Evolutionary conservation across 2,329 filamentous ascomycete species (phyloP).

Genomic region (Dothistroma pini): DNA sequence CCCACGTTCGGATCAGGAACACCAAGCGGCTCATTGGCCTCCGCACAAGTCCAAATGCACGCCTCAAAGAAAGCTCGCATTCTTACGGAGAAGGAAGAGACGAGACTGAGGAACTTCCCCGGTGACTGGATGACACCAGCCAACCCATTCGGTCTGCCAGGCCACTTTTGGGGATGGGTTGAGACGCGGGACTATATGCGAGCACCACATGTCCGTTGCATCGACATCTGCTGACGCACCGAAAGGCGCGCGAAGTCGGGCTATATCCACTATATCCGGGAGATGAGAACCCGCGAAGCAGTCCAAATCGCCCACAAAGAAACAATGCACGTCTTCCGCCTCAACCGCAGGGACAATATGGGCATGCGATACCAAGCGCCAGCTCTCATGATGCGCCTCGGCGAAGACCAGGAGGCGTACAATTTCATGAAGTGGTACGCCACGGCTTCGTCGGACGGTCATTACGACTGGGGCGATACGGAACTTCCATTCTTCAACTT

Average conservation of each 20-base stretch:
- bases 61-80: not conserved
- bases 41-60: not conserved
- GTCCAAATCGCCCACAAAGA: not conserved
- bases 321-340: conserved; percentile 2
- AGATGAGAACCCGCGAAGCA: conserved; percentile 9
- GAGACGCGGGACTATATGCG: conserved; percentile 8
- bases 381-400: conserved; percentile 7
- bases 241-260: not conserved
- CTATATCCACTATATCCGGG: not conserved
- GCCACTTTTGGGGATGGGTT: conserved; percentile 7
- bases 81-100: not conserved
- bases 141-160: not conserved
- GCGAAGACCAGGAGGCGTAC: conserved; percentile 12
- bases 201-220: not conserved
- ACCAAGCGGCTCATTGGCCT: conserved; percentile 1
- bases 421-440: conserved; percentile 14
- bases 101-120: not conserved
- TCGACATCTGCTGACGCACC: too few relatives aligned
- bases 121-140: not conserved
- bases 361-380: conserved; percentile 4
- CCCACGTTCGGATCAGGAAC: not conserved
- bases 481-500: conserved; percentile 7
- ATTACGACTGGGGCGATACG: conserved; percentile 7
- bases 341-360: conserved; percentile 13
- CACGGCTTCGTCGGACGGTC: not conserved